phyloP scores from a whole-genome alignment of 192 early-diverging fungal genomes.

The Chytriomyces sp. region DNA sequence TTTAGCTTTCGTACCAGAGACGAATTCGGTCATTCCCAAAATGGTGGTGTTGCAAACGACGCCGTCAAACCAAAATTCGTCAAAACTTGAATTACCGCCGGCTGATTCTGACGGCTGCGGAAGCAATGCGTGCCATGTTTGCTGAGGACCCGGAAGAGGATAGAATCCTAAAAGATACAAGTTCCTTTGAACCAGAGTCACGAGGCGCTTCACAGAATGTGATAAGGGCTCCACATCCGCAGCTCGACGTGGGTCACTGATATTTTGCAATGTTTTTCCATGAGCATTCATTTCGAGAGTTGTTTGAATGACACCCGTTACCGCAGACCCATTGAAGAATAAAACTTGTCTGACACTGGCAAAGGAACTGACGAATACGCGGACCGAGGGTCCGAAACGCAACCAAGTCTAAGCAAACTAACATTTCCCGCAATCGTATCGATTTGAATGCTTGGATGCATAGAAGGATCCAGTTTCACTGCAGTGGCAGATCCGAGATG shows the following conservation, averaged over 20 bases:
- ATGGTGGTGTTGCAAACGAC: constrained; percentile 19
- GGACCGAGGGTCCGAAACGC: background rate
- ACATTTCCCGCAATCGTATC: background rate
- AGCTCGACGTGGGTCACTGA: background rate
- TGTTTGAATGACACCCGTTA: background rate
- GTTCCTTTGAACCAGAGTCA: constrained; percentile 17
- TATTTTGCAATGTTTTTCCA: background rate
- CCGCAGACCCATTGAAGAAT: background rate
- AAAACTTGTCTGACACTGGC: constrained; percentile 7
- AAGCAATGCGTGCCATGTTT: background rate
- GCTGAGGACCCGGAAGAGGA: background rate
- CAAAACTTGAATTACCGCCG: background rate
- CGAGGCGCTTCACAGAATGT: background rate
- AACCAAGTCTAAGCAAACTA: background rate
- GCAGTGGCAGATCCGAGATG: background rate
- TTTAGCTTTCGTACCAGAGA: constrained; percentile 5
- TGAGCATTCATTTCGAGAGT: background rate
- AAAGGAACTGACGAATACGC: background rate
- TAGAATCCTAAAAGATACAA: constrained; percentile 14
- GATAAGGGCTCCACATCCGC: background rate
- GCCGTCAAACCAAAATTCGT: constrained; percentile 25
- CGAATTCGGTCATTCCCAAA: constrained; percentile 27
- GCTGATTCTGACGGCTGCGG: background rate
- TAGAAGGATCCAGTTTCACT: background rate
- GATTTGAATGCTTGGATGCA: background rate